phyloP scores from a whole-genome alignment of 2,329 filamentous ascomycete species.

The Fusarium chuoi region DNA sequence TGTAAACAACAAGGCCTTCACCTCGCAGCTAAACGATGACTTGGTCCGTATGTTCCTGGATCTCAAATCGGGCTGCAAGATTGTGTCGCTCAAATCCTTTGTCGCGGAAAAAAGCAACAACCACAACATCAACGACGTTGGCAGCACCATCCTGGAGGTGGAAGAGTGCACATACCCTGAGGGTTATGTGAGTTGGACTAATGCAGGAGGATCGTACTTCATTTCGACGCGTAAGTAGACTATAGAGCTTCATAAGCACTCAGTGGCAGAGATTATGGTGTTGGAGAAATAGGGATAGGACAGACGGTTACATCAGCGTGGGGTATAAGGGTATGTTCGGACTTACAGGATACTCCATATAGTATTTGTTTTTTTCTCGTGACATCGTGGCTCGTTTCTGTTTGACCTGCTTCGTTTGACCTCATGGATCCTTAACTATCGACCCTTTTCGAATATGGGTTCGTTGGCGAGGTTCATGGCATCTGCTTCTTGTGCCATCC shows the following conservation, averaged over 20 bases:
- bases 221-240: constrained; percentile 80
- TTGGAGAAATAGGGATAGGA: constrained; percentile 32
- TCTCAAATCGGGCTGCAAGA: constrained; percentile 87
- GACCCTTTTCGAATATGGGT: constrained; percentile 48
- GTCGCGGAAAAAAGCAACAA: constrained; percentile 81
- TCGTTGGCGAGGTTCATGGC: constrained; percentile 80
- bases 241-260: constrained; percentile 48
- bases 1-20: constrained; percentile 98
- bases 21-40: constrained; percentile 83
- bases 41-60: constrained; percentile 92
- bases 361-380: constrained; percentile 43
- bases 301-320: constrained; percentile 30
- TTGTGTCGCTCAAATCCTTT: constrained; percentile 93
- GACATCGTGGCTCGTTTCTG: constrained; percentile 7
- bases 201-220: constrained; percentile 84
- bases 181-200: constrained; percentile 91
- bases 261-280: constrained; percentile 26
- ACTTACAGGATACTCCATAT: constrained; percentile 49
- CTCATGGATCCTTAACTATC: constrained; percentile 27
- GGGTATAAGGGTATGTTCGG: constrained; percentile 36
- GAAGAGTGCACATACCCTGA: constrained; percentile 70
- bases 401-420: constrained; percentile 2
- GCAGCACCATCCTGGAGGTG: constrained; percentile 82
- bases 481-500: constrained; percentile 86
- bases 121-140: constrained; percentile 81